These are phyloP conservation scores for Extremus antarcticus DNA, from an alignment of 495 filamentous ascomycete genomes.

Conservation along the genomic window DNA sequence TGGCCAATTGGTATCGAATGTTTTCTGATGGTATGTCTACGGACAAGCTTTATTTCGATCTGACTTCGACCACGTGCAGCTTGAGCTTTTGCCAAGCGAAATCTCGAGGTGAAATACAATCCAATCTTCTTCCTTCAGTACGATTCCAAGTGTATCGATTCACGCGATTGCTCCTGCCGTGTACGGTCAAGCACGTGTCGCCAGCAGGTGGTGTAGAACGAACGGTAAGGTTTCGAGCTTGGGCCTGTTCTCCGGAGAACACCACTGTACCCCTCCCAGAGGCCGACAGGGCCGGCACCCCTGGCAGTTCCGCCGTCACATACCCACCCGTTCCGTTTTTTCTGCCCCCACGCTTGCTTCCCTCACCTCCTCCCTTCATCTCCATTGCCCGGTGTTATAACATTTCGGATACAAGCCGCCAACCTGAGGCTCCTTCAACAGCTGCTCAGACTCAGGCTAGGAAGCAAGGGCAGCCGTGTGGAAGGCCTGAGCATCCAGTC, in stretches of 20 bases:
- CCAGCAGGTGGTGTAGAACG: background rate
- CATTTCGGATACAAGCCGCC: background rate
- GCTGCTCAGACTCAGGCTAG: background rate
- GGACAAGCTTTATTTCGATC: too few relatives aligned
- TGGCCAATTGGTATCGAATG: too few relatives aligned
- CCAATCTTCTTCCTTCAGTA: too few relatives aligned
- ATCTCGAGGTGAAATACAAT: background rate
- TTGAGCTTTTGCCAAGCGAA: background rate
- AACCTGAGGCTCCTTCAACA: background rate
- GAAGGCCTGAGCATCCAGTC: background rate
- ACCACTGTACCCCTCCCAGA: background rate
- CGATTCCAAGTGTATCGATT: too few relatives aligned
- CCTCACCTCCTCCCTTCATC: background rate
- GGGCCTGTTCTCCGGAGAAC: too few relatives aligned
- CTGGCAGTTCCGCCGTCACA: background rate
- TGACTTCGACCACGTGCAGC: too few relatives aligned
- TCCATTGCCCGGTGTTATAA: background rate
- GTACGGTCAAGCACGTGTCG: background rate
- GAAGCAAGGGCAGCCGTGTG: background rate
- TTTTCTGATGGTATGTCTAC: too few relatives aligned
- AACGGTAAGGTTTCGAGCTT: background rate
- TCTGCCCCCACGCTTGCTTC: background rate
- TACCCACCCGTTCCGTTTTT: background rate
- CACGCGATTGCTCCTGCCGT: background rate
- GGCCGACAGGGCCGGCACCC: background rate